These are phyloP conservation scores for Gossypium stocksii DNA, from an alignment of 345 rosid genomes.

Conservation along the genomic window DNA sequence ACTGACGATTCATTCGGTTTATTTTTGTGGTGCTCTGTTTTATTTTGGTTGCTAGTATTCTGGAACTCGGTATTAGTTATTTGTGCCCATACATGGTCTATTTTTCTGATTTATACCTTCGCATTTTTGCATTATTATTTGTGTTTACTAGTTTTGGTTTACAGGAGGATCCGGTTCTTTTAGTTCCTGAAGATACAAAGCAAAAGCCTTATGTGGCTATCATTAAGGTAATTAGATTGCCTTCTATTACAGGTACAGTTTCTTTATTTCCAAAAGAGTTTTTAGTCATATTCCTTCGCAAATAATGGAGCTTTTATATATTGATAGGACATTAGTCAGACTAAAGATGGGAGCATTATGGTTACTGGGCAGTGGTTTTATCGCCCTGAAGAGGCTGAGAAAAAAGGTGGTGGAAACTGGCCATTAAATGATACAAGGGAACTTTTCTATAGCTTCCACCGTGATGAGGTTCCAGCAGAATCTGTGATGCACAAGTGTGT, in stretches of 20 bases:
- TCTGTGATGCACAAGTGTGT: constrained; percentile 98
- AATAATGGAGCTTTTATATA: constrained; percentile 14
- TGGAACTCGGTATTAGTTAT: neutral
- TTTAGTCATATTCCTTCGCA: neutral
- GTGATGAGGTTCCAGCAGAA: constrained; percentile 92
- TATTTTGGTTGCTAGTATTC: neutral
- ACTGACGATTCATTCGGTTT: neutral
- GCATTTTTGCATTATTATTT: neutral
- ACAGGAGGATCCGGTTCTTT: constrained; percentile 96
- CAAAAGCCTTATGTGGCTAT: constrained; percentile 98
- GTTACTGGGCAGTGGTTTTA: constrained; percentile 98
- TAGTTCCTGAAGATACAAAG: constrained; percentile 69
- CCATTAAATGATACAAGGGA: constrained; percentile 76
- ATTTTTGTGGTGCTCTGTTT: neutral
- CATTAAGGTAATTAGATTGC: constrained; percentile 62
- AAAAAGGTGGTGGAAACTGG: constrained; percentile 94
- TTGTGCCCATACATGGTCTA: neutral
- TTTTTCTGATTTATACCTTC: neutral
- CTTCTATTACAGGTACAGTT: neutral
- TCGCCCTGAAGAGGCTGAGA: constrained; percentile 97
- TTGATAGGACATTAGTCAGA: constrained; percentile 71
- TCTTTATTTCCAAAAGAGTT: neutral
- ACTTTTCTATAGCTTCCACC: constrained; percentile 92
- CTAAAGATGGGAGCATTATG: constrained; percentile 56
- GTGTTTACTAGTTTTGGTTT: constrained; percentile 12